These are phyloP conservation scores for Ambrosiella cleistominuta DNA, from an alignment of 2,329 filamentous ascomycete genomes.

Conservation along the genomic window DNA sequence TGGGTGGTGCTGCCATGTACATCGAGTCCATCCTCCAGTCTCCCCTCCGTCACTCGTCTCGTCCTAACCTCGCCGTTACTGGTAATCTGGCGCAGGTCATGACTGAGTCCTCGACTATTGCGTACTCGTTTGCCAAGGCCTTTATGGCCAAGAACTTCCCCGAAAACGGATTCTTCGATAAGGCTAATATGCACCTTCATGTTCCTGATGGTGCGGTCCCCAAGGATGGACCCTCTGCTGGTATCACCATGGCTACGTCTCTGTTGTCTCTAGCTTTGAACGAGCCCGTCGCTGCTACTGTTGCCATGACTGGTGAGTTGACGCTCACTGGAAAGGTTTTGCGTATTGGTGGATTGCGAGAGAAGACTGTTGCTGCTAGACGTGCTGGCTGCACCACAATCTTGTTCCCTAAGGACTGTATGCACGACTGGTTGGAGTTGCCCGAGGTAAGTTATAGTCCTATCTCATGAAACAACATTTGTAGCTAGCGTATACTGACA, in stretches of 20 bases:
- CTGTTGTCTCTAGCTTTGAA: constrained; percentile 73
- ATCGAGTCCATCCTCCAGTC: constrained; percentile 91
- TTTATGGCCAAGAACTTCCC: constrained; percentile 71
- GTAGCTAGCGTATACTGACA: background rate
- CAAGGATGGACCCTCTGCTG: constrained; percentile 84
- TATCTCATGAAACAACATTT: background rate
- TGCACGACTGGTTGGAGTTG: constrained; percentile 92
- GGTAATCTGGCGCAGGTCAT: constrained; percentile 92
- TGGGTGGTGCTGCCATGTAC: constrained; percentile 92
- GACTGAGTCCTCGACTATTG: constrained; percentile 92
- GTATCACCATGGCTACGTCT: constrained; percentile 96
- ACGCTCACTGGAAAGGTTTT: constrained; percentile 95
- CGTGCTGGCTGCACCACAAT: constrained; percentile 84
- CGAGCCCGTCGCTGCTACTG: constrained; percentile 58
- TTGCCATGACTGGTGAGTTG: constrained; percentile 95
- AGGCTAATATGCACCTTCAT: constrained; percentile 86
- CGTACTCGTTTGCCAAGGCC: constrained; percentile 89
- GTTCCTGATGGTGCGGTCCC: constrained; percentile 91
- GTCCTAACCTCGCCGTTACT: constrained; percentile 72
- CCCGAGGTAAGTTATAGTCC: constrained; percentile 56
- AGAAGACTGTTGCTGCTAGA: constrained; percentile 93
- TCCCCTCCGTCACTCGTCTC: constrained; percentile 53
- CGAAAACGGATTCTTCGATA: constrained; percentile 88
- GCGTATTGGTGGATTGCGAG: constrained; percentile 78
- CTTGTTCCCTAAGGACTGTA: constrained; percentile 88